These are phyloP conservation scores for Dianthus caryophyllus DNA, from an alignment of 148 eudicot genomes.

Conservation along the genomic window DNA sequence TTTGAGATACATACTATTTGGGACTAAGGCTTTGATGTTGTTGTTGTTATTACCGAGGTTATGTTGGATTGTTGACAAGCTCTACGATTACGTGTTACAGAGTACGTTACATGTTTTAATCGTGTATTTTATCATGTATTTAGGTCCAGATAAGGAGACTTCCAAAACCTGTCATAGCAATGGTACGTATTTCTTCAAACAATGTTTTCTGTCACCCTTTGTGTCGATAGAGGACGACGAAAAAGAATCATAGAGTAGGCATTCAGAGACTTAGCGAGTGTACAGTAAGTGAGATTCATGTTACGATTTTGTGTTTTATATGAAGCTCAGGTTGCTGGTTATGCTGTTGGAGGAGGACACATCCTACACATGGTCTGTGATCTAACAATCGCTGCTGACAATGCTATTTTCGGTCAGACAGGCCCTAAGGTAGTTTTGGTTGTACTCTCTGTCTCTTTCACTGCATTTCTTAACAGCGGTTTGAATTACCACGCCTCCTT, in stretches of 20 bases:
- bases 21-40: background rate
- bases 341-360: constrained; percentile 98
- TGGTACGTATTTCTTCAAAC: constrained; percentile 40
- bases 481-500: background rate
- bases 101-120: background rate
- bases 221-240: background rate
- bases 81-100: background rate
- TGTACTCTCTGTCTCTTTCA: background rate
- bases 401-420: constrained; percentile 92
- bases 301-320: background rate
- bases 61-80: background rate
- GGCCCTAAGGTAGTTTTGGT: constrained; percentile 72
- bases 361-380: constrained; percentile 95
- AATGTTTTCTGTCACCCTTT: background rate
- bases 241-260: background rate
- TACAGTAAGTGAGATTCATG: background rate
- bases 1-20: background rate
- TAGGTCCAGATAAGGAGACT: constrained; percentile 91
- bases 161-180: constrained; percentile 97
- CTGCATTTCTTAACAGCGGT: background rate
- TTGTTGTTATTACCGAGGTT: background rate
- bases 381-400: constrained; percentile 94
- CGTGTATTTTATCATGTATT: background rate
- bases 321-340: constrained; percentile 81
- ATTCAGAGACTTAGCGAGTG: constrained; percentile 1